Evolutionary conservation across 305 asterid species (phyloP), one percentile per base, ranked within the genome.

Genomic region (Fraxinus platypoda): DNA sequence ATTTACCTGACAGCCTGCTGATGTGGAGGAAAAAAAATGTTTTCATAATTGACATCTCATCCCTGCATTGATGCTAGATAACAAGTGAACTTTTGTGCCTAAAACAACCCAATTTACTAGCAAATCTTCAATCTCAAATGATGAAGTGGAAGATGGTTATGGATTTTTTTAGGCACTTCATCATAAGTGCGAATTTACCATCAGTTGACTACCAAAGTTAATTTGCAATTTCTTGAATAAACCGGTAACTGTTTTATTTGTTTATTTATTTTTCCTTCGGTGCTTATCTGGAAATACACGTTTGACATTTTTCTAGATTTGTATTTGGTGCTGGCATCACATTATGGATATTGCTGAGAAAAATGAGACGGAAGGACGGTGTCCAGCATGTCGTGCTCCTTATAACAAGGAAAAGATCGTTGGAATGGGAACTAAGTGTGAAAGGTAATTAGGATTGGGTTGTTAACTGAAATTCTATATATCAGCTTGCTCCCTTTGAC

Each of bases 241-340:
- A 26, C 34, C 15, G n/a, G 34, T 25, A 3, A 64, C 68, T 9
- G 2, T 64, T 64, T 64, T 25, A 9, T 33, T 43, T 52, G 37
- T 78, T 15, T 57, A 8, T 77, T 78, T 13, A 13, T 74, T 70
- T n/a, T 38, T 37, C 79, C 73, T 71, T 78, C 80, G 66, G 21
- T 57, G 68, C 76, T 64, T 71, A 57, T 81, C 6, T 49, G 70
- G 77, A 38, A 64, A 26, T 83, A 23, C 76, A 68, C 62, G 81
- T 33, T 74, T 84, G 78, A 33, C 31, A 9, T 82, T 28, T 23
- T 78, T 89, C 82, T 90, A 96, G 99, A 92, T 96, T 59, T 96
- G 99, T 85, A 92, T 96, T 75, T 96, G 98, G 99, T 96, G 99
- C 87, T 96, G 99, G 99, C 97, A 96, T 88, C 99, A 96, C 85